Evolutionary conservation across 805 yeast genomes (phyloP).

Genomic region (Aciculoconidium aculeatum): DNA sequence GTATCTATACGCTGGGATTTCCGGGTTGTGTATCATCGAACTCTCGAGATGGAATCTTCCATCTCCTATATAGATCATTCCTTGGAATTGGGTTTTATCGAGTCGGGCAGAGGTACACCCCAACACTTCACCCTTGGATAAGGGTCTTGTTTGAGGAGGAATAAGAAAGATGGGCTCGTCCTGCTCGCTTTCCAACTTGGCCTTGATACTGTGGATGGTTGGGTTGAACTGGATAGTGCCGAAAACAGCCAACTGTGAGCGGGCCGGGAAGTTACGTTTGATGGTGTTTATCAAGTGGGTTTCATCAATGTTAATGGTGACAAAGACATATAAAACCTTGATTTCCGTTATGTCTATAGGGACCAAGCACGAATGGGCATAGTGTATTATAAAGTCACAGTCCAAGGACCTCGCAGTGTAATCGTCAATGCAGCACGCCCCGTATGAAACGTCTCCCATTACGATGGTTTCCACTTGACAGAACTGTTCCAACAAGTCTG

Average conservation of each 20-base stretch:
- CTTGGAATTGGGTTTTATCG: slow-evolving; percentile 57
- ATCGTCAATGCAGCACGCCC: slow-evolving; percentile 98
- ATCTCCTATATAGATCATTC: slow-evolving; percentile 90
- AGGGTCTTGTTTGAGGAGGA: slow-evolving; percentile 89
- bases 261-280: slow-evolving; percentile 57
- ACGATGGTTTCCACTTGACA: slow-evolving; percentile 82
- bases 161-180: slow-evolving; percentile 51
- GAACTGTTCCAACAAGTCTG: slow-evolving; percentile 90
- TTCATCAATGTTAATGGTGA: slow-evolving; percentile 85
- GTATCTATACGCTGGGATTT: slow-evolving; percentile 84
- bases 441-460: slow-evolving; percentile 98
- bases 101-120: slow-evolving; percentile 93
- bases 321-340: slow-evolving; percentile 91
- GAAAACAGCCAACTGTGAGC: slow-evolving; percentile 71
- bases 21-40: slow-evolving; percentile 96
- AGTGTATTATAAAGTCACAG: slow-evolving; percentile 92
- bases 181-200: slow-evolving; percentile 47
- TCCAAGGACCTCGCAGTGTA: slow-evolving; percentile 88
- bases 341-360: slow-evolving; percentile 90
- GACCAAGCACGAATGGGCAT: slow-evolving; percentile 95
- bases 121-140: slow-evolving; percentile 91
- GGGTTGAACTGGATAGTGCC: slow-evolving; percentile 98
- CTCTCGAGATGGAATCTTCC: slow-evolving; percentile 94
- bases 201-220: slow-evolving; percentile 73
- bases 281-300: slow-evolving; percentile 74